Percentiles rank a stretch among this genome's conserved stretches.
These are phyloP conservation scores for Aureococcus anophagefferens DNA, from an alignment of 108 stramenopile genomes.

Conservation along the genomic window DNA sequence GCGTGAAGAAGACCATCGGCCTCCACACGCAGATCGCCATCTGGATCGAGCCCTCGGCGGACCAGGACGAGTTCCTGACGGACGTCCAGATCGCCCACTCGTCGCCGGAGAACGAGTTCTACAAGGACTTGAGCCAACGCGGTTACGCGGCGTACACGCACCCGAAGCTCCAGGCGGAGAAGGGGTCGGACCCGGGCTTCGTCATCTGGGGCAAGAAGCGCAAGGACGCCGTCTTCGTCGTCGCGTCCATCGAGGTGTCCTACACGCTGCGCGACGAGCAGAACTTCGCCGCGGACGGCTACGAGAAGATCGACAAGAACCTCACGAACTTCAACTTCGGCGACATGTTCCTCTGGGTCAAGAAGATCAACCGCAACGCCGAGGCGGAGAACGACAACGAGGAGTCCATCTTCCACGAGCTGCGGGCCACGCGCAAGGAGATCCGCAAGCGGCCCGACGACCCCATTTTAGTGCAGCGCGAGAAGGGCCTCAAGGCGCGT, in stretches of 20 bases:
- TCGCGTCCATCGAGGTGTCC: conserved; percentile 6
- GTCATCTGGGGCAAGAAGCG: conserved; percentile 5
- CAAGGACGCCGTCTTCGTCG: neutral
- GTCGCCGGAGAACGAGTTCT: neutral
- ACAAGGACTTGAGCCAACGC: neutral
- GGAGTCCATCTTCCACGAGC: neutral
- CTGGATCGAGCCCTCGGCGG: conserved; percentile 11
- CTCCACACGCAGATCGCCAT: conserved; percentile 8
- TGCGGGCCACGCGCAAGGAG: neutral
- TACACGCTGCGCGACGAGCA: conserved; percentile 7
- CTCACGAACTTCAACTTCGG: conserved; percentile 4
- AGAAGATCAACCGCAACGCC: neutral
- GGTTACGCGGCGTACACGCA: conserved; percentile 1
- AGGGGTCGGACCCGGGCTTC: conserved; percentile 1
- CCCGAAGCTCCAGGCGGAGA: neutral
- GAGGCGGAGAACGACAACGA: neutral
- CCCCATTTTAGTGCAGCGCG: neutral
- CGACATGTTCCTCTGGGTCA: conserved; percentile 8
- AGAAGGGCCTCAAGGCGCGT: neutral
- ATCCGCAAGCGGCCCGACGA: neutral
- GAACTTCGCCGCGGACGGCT: conserved; percentile 8
- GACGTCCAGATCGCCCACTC: conserved; percentile 7
- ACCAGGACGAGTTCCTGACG: conserved; percentile 17
- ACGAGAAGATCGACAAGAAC: neutral
- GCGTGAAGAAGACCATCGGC: conserved; percentile 8